Conservation (phyloP, 2,329 filamentous ascomycete genomes). For the Claviceps cyperi region DNA sequence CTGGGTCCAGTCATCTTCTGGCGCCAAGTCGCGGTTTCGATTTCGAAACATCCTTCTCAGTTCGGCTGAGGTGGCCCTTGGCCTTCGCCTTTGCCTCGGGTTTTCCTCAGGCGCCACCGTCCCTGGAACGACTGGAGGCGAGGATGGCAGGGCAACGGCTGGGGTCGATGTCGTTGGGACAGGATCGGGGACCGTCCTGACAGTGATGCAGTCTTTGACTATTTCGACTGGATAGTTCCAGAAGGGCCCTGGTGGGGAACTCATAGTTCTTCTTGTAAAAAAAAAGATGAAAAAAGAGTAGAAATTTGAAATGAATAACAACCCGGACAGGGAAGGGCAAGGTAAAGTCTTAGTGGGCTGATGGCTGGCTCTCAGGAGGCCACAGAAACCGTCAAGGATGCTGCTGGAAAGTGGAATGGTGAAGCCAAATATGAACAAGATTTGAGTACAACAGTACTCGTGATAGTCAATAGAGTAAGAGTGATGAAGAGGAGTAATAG, state of each 20-base stretch:
- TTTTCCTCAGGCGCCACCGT: too few species aligned
- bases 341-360: not conserved
- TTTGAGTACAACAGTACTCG: not conserved
- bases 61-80: too few species aligned
- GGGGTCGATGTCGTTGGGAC: not conserved
- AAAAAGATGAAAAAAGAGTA: too few species aligned
- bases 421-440: not conserved
- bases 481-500: too few species aligned
- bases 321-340: too few species aligned
- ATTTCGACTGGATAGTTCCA: conserved; percentile 2
- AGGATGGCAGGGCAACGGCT: too few species aligned
- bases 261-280: not conserved
- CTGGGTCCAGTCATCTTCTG: conserved; percentile 8
- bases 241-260: not conserved
- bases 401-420: not conserved
- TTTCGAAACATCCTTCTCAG: not conserved
- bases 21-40: conserved; percentile 2
- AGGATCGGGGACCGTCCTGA: conserved; percentile 2
- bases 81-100: too few species aligned
- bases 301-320: too few species aligned
- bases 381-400: not conserved
- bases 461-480: too few species aligned
- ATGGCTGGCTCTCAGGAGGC: not conserved
- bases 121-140: too few species aligned
- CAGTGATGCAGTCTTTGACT: not conserved